Conservation (phyloP, 768 basidiomycete genomes). For the Mrakia gelida region DNA sequence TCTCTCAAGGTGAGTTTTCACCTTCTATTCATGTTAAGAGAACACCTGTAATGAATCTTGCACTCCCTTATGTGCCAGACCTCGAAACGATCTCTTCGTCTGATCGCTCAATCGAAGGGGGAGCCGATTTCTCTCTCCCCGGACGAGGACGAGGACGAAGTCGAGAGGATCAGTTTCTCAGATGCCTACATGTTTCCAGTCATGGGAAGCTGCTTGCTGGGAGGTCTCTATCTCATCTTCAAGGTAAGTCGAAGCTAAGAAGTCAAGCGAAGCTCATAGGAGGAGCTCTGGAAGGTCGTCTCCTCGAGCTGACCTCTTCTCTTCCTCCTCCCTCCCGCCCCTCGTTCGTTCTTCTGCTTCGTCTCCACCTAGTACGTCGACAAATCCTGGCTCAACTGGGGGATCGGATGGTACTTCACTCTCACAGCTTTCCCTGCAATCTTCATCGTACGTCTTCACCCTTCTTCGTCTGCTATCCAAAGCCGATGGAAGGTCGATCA, state of each 20-base stretch:
- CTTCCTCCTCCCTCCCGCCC: conserved; percentile 49
- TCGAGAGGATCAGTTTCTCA: conserved; percentile 49
- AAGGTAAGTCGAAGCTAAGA: conserved; percentile 35
- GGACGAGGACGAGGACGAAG: conserved; percentile 57
- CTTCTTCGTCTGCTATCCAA: not conserved
- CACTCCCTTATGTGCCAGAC: not conserved
- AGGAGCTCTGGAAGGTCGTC: not conserved
- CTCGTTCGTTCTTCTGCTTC: too few species aligned
- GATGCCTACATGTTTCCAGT: conserved; percentile 45
- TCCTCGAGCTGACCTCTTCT: conserved; percentile 40
- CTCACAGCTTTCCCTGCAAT: conserved; percentile 32
- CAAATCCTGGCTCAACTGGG: conserved; percentile 23
- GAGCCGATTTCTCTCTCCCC: conserved; percentile 38
- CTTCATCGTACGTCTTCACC: conserved; percentile 17
- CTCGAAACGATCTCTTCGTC: conserved; percentile 9
- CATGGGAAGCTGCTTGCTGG: conserved; percentile 35
- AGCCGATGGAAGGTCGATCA: not conserved
- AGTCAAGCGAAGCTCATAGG: not conserved
- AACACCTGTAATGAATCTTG: too few species aligned
- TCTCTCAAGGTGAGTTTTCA: conserved; percentile 1
- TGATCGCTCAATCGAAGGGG: conserved; percentile 30
- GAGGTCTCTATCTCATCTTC: conserved; percentile 39
- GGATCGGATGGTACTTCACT: conserved; percentile 33
- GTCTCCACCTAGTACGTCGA: conserved; percentile 18
- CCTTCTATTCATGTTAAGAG: too few species aligned